A percentile compares a stretch with the other conserved stretches of the same genome.
Conservation (phyloP, 139 green algal species). For the Zygnema circumcarinatum region DNA sequence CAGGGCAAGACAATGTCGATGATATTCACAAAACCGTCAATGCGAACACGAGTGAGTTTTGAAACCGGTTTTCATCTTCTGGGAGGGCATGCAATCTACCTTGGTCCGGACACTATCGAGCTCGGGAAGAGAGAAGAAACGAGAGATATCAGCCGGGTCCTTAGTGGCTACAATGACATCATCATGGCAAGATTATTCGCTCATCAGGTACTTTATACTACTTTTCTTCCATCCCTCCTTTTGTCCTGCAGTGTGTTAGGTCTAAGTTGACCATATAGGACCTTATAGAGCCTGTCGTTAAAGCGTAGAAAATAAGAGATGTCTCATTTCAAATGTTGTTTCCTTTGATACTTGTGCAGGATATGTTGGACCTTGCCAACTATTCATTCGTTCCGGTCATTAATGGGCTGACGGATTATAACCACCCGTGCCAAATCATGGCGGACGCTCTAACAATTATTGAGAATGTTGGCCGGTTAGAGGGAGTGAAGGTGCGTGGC, state of each 20-base stretch:
- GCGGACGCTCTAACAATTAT: constrained; percentile 94
- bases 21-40: constrained; percentile 99
- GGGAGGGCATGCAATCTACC: constrained; percentile 92
- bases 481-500: constrained; percentile 78
- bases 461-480: constrained; percentile 77
- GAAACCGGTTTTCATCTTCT: constrained; percentile 95
- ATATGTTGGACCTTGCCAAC: constrained; percentile 54
- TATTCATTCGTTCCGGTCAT: constrained; percentile 86
- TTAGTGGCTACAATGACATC: constrained; percentile 95
- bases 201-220: constrained; percentile 76
- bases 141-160: constrained; percentile 89
- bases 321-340: no score
- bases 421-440: constrained; percentile 99
- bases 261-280: no score
- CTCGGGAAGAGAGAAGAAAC: constrained; percentile 91
- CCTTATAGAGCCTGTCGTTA: no score
- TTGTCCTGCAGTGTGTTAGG: no score
- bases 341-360: constrained; percentile 5
- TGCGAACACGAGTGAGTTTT: constrained; percentile 95
- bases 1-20: constrained; percentile 93
- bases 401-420: constrained; percentile 99
- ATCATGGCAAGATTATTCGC: constrained; percentile 98
- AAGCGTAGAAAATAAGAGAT: no score
- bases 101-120: constrained; percentile 93
- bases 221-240: background rate